Base-by-base conservation (phyloP, 2,329 filamentous ascomycete species). In the Diaporthe sp. region DNA sequence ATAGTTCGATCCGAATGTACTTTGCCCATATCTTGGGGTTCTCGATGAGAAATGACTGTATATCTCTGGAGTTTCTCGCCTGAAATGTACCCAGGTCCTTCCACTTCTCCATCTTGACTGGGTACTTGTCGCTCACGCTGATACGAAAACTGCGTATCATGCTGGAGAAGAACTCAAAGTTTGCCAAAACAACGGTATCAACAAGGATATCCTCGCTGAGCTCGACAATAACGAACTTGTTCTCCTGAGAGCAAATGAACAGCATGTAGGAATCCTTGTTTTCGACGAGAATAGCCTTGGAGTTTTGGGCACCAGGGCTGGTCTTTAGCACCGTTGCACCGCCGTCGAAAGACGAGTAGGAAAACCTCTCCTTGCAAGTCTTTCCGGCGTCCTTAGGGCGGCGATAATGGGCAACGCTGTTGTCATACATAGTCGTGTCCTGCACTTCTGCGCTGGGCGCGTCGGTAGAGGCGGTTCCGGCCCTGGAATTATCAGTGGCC, bases 191-290 rank as follows among this genome's bases (percentile, higher is more conserved):
- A 55, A 99, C 89, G 0, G 97, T 99, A 82, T 99, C 97, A 75
- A 99, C 94, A 60, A 98, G 89, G 74, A 93, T 91, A 74, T 93
- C 91, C 81, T 98, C 95, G 83, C 95, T 98, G 42, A 99, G 88
- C 85, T 99, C 97, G 76, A 99, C 92, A 76, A 98, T 96, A 78
- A 98, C 89, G 82, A 97, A 98, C 84, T 98, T 98, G 86, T 97
- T 96, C 79, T 93, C 88, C 28, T 92, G 92, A 7, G 92, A 92
- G 84, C 97, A 99, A 82, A 96, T 94, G 78, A 98, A 94, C 61
- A 98, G 89, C 95, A 99, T 98, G 84, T 99, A 99, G 78, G 95
- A 96, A 85, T 99, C 97, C 86, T 98, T 98, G 85, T 98, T 98
- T 86, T 99, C 97, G 57, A 98, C 92, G 57, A 99, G 86, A 20